Evolutionary conservation across 139 green algal genomes (phyloP).

Genomic region (Raphidocelis subcapitata): DNA sequence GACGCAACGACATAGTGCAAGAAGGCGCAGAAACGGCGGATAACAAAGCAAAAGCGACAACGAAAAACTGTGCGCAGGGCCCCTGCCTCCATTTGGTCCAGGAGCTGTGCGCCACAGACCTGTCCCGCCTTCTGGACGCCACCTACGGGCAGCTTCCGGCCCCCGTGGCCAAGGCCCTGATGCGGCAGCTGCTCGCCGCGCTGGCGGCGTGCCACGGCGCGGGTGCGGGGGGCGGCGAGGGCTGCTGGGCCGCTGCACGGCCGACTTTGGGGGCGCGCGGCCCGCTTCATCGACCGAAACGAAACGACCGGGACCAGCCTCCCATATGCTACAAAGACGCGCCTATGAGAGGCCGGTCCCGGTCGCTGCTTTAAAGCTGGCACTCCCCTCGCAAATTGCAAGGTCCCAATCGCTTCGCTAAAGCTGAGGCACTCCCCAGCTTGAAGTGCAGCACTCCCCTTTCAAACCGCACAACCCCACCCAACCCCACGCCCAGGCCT

Average conservation of each 20-base stretch:
- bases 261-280: background rate
- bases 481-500: background rate
- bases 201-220: constrained; percentile 13
- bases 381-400: background rate
- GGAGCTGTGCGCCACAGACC: constrained; percentile 77
- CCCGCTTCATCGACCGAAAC: background rate
- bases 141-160: constrained; percentile 35
- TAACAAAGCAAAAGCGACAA: too few species aligned
- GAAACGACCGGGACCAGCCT: background rate
- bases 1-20: too few species aligned
- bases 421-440: too few species aligned
- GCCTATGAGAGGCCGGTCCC: background rate
- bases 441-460: too few species aligned
- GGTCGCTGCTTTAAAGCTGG: background rate
- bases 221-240: background rate
- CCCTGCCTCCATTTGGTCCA: constrained; percentile 58
- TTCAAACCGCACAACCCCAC: too few species aligned
- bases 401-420: background rate
- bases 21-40: too few species aligned
- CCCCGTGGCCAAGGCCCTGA: background rate
- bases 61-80: too few species aligned
- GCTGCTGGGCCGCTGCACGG: background rate
- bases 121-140: constrained; percentile 83
- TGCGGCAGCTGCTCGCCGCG: constrained; percentile 25
- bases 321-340: too few species aligned